A percentile compares a stretch with the other conserved stretches of the same genome.
These are phyloP conservation scores for Fusarium virguliforme DNA, from an alignment of 2,329 filamentous ascomycete genomes.

Conservation along the genomic window DNA sequence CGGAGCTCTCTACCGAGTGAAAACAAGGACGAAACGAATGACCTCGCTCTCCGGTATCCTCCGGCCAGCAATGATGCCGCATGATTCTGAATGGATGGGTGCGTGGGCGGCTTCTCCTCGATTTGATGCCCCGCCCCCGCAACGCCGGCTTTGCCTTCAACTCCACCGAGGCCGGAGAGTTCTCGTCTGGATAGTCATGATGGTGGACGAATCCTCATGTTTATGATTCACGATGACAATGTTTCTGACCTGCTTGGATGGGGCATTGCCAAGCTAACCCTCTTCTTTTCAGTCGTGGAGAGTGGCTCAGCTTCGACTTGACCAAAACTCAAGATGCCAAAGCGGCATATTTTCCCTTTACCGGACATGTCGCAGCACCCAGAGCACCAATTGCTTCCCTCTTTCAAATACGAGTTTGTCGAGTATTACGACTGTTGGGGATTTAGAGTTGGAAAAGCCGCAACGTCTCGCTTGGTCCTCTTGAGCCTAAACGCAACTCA, in stretches of 20 bases:
- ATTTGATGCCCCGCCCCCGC: conserved; percentile 43
- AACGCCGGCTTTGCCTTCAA: conserved; percentile 31
- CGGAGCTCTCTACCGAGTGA: conserved; percentile 28
- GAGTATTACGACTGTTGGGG: neutral
- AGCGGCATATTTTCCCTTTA: conserved; percentile 20
- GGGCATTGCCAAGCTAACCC: neutral
- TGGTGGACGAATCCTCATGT: neutral
- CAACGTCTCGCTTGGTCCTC: neutral
- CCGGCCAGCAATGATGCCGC: conserved; percentile 33
- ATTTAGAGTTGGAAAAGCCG: conserved; percentile 1
- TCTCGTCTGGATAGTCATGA: conserved; percentile 19
- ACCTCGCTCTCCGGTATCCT: conserved; percentile 38
- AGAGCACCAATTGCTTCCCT: conserved; percentile 12
- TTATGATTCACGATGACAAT: conserved; percentile 16
- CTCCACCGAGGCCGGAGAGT: conserved; percentile 40
- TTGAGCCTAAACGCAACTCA: conserved; percentile 11
- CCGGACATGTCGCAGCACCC: conserved; percentile 21
- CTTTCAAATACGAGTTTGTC: neutral
- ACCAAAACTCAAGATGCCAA: conserved; percentile 20
- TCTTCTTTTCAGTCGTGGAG: neutral
- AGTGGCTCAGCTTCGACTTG: conserved; percentile 4
- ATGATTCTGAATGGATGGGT: conserved; percentile 35
- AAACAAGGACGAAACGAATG: neutral
- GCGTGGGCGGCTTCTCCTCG: conserved; percentile 17
- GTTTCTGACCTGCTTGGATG: neutral